Evolutionary conservation across 495 filamentous ascomycete genomes (phyloP), one percentile per base, ranked within the genome.

Genomic region (Hypomontagnella submonticulosa): DNA sequence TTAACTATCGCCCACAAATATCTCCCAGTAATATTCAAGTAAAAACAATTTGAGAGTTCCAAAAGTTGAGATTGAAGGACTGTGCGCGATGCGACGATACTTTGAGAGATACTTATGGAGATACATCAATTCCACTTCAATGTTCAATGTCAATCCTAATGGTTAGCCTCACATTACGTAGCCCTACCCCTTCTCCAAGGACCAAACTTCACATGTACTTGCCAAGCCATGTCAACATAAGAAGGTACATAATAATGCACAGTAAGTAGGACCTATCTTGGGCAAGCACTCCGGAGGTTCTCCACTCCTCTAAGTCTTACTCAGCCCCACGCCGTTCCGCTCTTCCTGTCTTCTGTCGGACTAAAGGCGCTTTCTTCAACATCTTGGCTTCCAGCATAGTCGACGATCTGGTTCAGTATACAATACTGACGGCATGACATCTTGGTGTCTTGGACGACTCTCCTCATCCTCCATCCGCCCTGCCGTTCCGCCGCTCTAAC

Each of bases 251-350:
- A 27, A 27, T 27, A 27, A 27, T 27, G 23, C 23, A 27, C 23
- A 27, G 23, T 51, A 51, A 18, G 46, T 13, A 13, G 20, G 4
- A 15, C 30, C 11, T 53, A 40, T 37, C 19, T 38, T 33, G 49
- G 38, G 16, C 19, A 53, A 18, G 49, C 38, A 4, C 12, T 52
- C 49, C 49, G 34, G 49, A 40, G n/a, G 33, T 15, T 27, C 49
- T 52, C 49, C 49, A 52, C 33, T 36, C 23, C 23, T 27, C 23
- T n/a, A 38, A 38, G 9, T 38, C 49, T 38, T 38, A 52, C 49
- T 69, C 66, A 69, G 60, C 66, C 56, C 60, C 55, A 57, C 47
- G 38, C 54, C 55, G 60, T 49, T 59, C 65, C 65, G 65, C 65
- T 63, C 34, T 50, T 23, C 13, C 36, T 63, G 11, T 51, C 53